Evolutionary conservation across 2,329 filamentous ascomycete species (phyloP).

Genomic region (Exophiala phaeomuriformis): DNA sequence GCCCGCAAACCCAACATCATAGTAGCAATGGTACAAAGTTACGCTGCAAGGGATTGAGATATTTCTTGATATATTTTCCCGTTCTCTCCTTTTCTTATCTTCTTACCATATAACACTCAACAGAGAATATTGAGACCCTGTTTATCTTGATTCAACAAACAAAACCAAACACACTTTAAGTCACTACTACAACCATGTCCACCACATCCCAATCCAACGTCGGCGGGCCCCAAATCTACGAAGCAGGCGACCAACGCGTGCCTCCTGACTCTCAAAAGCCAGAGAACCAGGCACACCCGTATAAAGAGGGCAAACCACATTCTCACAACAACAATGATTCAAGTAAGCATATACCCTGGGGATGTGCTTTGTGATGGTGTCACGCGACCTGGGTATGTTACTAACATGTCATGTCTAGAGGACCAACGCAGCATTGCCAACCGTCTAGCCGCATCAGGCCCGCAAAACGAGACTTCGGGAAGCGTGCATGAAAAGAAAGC

Average conservation of each 20-base stretch:
- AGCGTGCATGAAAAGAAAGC: conserved; percentile 26
- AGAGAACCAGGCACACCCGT: conserved; percentile 50
- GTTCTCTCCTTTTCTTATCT: no score
- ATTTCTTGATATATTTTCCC: no score
- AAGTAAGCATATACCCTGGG: conserved; percentile 45
- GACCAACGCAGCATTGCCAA: conserved; percentile 42
- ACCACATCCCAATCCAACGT: conserved; percentile 49
- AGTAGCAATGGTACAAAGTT: no score
- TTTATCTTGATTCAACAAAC: no score
- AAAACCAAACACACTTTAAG: neutral
- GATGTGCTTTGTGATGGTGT: neutral
- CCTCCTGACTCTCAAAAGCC: conserved; percentile 43
- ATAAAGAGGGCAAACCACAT: conserved; percentile 63
- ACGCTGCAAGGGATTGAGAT: no score
- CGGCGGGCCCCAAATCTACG: conserved; percentile 60
- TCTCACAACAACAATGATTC: conserved; percentile 64
- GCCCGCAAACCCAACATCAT: no score
- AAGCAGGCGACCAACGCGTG: conserved; percentile 70
- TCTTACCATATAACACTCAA: no score
- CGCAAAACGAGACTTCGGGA: conserved; percentile 21
- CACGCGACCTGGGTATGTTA: neutral
- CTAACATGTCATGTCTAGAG: conserved; percentile 28
- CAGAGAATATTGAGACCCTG: no score
- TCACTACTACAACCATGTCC: neutral
- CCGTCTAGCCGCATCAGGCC: conserved; percentile 33